These are phyloP conservation scores for Xylaria curta DNA, from an alignment of 495 filamentous ascomycete species.

Conservation along the genomic window DNA sequence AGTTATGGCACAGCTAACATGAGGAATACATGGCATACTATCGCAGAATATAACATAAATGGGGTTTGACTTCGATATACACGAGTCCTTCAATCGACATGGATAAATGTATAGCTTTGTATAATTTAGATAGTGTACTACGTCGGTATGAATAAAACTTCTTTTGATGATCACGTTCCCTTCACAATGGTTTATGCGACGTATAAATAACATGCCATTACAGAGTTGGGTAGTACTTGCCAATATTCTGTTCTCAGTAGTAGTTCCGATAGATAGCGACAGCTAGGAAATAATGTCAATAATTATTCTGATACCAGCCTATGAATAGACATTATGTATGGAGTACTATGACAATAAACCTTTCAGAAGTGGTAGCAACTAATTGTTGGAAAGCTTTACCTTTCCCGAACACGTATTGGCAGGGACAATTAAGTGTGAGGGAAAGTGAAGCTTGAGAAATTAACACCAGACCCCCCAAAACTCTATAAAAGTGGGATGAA, in stretches of 20 bases:
- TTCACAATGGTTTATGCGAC: no score
- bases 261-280: no score
- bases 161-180: background rate
- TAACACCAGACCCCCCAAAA: no score
- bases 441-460: no score
- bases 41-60: background rate
- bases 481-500: no score
- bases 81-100: background rate
- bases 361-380: background rate
- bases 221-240: no score
- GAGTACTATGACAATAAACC: background rate
- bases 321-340: background rate
- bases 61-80: background rate
- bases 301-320: background rate
- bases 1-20: conserved; percentile 32
- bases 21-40: background rate
- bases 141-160: background rate
- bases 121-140: background rate
- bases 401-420: no score
- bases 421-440: no score
- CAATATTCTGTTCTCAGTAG: no score
- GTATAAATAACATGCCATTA: no score
- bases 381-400: no score
- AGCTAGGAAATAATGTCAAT: background rate
- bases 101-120: conserved; percentile 5